These are phyloP conservation scores for Fusarium gaditjirri DNA, from an alignment of 2,329 filamentous ascomycete genomes.

Conservation along the genomic window DNA sequence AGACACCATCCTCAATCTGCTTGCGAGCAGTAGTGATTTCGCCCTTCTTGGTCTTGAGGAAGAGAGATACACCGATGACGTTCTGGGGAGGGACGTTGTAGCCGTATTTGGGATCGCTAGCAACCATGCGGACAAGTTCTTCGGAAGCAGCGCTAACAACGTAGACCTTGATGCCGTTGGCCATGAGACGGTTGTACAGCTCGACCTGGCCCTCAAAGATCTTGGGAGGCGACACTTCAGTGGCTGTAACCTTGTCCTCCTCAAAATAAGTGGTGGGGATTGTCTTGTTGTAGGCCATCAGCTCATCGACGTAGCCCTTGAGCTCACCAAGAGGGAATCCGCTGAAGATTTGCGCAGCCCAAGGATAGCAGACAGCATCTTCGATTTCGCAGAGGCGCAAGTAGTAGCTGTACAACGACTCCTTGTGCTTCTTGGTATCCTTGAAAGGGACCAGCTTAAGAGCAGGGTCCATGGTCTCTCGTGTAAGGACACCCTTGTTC, in stretches of 20 bases:
- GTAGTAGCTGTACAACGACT: conserved; percentile 59
- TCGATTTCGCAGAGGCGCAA: conserved; percentile 55
- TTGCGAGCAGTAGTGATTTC: conserved; percentile 52
- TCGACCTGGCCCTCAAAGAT: conserved; percentile 55
- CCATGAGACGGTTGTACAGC: conserved; percentile 56
- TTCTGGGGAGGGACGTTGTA: conserved; percentile 58
- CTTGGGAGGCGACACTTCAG: conserved; percentile 49
- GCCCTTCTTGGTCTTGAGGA: conserved; percentile 49
- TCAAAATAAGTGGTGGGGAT: conserved; percentile 52
- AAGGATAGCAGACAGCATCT: conserved; percentile 56
- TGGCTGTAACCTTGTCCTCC: conserved; percentile 45
- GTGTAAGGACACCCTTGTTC: conserved; percentile 53
- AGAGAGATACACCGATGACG: conserved; percentile 55
- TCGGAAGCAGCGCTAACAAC: conserved; percentile 56
- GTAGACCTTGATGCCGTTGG: conserved; percentile 57
- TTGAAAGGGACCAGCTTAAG: conserved; percentile 56
- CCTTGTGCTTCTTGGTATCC: conserved; percentile 51
- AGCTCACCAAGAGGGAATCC: conserved; percentile 57
- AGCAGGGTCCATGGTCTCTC: conserved; percentile 53
- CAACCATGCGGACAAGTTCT: conserved; percentile 59
- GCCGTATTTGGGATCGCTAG: conserved; percentile 56
- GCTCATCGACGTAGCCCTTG: conserved; percentile 58
- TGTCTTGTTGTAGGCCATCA: conserved; percentile 55
- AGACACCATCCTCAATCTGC: conserved; percentile 52
- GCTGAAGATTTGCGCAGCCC: conserved; percentile 54